phyloP scores from a whole-genome alignment of 108 stramenopile genomes.

The Pseudonitzschia multiseries region DNA sequence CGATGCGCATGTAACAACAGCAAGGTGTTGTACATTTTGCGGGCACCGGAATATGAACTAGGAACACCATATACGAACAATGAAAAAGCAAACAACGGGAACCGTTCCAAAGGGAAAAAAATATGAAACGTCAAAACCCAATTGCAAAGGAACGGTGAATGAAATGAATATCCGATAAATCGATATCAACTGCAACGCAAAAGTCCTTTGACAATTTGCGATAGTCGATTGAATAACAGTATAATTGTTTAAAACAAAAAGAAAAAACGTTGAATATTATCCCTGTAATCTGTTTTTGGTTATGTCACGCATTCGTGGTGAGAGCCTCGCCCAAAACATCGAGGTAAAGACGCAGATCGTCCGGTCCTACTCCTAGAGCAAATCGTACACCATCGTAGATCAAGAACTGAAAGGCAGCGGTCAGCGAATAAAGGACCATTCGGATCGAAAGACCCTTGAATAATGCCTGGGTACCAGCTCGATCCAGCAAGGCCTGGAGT shows the following conservation, averaged over 20 bases:
- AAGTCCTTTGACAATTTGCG: no score
- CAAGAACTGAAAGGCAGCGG: constrained; percentile 67
- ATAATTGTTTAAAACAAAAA: no score
- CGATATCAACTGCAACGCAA: no score
- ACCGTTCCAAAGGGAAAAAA: background rate
- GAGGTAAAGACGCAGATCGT: constrained; percentile 75
- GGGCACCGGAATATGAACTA: no score
- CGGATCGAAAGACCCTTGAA: constrained; percentile 55
- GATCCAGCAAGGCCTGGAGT: constrained; percentile 34
- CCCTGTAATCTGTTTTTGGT: no score
- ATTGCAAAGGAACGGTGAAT: background rate
- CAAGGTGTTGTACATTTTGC: background rate
- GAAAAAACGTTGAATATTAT: no score
- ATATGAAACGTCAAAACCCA: background rate
- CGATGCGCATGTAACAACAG: background rate
- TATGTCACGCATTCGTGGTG: background rate
- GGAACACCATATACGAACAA: background rate
- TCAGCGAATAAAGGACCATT: constrained; percentile 64
- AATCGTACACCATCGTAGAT: constrained; percentile 72
- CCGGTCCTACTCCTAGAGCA: constrained; percentile 64
- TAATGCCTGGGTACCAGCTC: constrained; percentile 46
- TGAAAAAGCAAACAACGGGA: background rate
- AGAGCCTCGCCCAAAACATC: constrained; percentile 69
- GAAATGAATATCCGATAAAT: no score
- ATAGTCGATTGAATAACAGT: no score